Percentiles rank a stretch among this genome's conserved stretches.
These are phyloP conservation scores for Chaetomium olivaceum DNA, from an alignment of 2,329 filamentous ascomycete species.

Conservation along the genomic window DNA sequence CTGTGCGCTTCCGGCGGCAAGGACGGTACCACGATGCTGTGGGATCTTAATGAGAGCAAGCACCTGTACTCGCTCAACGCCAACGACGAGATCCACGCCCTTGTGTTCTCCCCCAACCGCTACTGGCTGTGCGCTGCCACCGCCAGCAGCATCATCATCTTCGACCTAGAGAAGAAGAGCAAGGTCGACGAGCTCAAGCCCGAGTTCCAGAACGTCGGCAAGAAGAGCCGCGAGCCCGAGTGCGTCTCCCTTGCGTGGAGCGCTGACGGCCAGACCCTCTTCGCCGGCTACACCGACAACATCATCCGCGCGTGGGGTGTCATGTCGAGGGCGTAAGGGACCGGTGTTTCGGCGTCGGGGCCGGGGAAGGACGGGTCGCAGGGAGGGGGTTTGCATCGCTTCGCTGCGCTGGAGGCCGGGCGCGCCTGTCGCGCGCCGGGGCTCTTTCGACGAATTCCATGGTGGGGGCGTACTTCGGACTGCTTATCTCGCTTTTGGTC, in stretches of 20 bases:
- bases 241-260: constrained; percentile 97
- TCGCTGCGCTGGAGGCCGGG: constrained; percentile 27
- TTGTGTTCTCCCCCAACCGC: constrained; percentile 99
- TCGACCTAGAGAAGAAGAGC: constrained; percentile 99
- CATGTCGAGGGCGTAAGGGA: constrained; percentile 81
- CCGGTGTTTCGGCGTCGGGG: constrained; percentile 24
- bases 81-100: constrained; percentile 99
- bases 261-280: constrained; percentile 97
- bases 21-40: constrained; percentile 99
- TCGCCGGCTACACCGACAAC: constrained; percentile 99
- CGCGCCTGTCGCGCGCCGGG: constrained; percentile 26
- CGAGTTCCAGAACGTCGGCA: constrained; percentile 91
- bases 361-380: constrained; percentile 22
- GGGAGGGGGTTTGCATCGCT: constrained; percentile 31
- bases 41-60: constrained; percentile 99
- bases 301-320: constrained; percentile 97
- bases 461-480: constrained; percentile 40
- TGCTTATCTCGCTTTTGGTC: constrained; percentile 41
- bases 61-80: constrained; percentile 99
- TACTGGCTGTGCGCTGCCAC: constrained; percentile 99
- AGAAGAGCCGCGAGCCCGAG: constrained; percentile 99
- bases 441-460: constrained; percentile 36
- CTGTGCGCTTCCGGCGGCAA: constrained; percentile 99
- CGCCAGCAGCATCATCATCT: constrained; percentile 98
- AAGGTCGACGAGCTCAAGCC: constrained; percentile 99